Conservation (phyloP, 129 eudicot species). For the Logfia minima region DNA sequence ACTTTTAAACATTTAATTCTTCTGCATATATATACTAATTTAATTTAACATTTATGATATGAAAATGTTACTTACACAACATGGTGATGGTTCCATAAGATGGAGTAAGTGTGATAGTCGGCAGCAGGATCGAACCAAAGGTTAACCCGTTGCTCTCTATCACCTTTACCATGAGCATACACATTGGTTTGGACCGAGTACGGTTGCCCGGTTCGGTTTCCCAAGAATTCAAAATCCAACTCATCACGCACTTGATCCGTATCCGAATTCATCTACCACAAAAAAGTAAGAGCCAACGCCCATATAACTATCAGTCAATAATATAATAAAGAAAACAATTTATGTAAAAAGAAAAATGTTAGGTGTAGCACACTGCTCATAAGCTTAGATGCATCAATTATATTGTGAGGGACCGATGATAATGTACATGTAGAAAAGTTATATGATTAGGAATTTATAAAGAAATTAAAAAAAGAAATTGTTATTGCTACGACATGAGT, state of each 20-base stretch:
- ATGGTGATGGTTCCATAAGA: conserved; percentile 73
- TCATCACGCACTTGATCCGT: conserved; percentile 63
- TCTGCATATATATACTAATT: too few relatives aligned
- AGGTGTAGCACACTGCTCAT: too few relatives aligned
- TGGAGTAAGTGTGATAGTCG: conserved; percentile 66
- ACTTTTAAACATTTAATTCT: too few relatives aligned
- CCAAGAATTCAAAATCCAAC: conserved; percentile 88
- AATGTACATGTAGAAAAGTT: too few relatives aligned
- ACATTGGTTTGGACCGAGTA: conserved; percentile 87
- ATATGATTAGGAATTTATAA: too few relatives aligned
- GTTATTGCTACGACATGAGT: too few relatives aligned
- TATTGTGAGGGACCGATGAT: too few relatives aligned
- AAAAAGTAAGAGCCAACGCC: not conserved
- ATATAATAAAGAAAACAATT: not conserved
- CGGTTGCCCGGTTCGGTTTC: conserved; percentile 85
- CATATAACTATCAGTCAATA: not conserved
- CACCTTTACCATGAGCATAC: conserved; percentile 76
- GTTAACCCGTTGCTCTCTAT: conserved; percentile 81
- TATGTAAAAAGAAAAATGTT: not conserved
- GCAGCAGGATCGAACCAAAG: conserved; percentile 93
- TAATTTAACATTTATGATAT: too few relatives aligned
- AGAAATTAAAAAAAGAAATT: too few relatives aligned
- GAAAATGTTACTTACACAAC: conserved; percentile 51
- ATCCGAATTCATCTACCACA: conserved; percentile 73
- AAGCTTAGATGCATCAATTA: too few relatives aligned